Conservation (phyloP, 441 rosid species). For the Raphanus hybrid region DNA sequence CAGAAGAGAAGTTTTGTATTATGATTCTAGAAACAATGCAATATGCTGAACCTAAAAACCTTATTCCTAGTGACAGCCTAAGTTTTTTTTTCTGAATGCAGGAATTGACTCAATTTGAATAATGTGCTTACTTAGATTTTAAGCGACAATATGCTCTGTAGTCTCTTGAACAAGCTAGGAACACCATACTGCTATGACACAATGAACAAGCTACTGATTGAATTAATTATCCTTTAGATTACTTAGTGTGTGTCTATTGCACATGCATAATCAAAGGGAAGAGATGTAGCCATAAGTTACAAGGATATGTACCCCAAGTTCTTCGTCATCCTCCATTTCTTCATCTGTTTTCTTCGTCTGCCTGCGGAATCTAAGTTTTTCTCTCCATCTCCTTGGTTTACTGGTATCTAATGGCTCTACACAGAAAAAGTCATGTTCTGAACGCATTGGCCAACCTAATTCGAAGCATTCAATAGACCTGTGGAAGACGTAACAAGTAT, state of each 20-base stretch:
- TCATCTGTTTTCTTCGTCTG: conserved; percentile 48
- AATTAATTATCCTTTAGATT: conserved; percentile 27
- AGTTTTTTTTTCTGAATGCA: neutral
- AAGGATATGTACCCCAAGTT: conserved; percentile 56
- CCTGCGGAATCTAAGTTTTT: conserved; percentile 19
- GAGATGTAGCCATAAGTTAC: conserved; percentile 26
- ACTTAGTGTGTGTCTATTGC: conserved; percentile 37
- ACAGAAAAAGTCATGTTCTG: conserved; percentile 76
- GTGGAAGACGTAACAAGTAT: conserved; percentile 41
- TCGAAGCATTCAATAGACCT: conserved; percentile 95
- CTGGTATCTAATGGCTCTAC: conserved; percentile 40
- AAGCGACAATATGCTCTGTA: conserved; percentile 38
- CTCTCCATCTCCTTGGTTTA: conserved; percentile 41
- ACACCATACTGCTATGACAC: conserved; percentile 37
- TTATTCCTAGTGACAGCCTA: conserved; percentile 23
- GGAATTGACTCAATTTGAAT: conserved; percentile 22
- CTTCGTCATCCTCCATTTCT: conserved; percentile 66
- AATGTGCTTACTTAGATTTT: conserved; percentile 42
- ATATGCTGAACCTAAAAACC: conserved; percentile 6
- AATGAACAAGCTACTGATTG: conserved; percentile 35
- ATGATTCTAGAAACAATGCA: conserved; percentile 28
- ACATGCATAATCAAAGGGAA: conserved; percentile 30
- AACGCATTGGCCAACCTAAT: conserved; percentile 94
- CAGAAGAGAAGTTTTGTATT: conserved; percentile 2
- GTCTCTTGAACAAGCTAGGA: conserved; percentile 48